Conservation (phyloP, 2,329 filamentous ascomycete species). For the Ceratocystis variospora region DNA sequence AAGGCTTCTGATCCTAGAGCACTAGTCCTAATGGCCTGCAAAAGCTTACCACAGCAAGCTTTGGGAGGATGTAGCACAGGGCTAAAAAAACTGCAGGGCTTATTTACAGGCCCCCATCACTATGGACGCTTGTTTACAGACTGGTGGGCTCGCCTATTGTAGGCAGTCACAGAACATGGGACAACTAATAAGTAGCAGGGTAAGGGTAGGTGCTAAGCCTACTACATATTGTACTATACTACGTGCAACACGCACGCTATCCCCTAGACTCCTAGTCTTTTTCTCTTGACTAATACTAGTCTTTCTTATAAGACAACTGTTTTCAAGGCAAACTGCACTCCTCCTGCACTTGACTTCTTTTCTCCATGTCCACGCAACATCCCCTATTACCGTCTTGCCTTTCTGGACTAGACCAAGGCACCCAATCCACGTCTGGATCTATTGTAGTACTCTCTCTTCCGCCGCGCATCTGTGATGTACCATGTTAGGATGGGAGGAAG, state of each 20-base stretch:
- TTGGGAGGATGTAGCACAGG: conserved; percentile 2
- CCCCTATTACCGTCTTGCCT: no score
- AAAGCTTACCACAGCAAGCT: not conserved
- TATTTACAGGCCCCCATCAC: not conserved
- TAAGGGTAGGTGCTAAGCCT: not conserved
- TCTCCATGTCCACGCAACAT: not conserved
- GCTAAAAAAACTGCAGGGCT: not conserved
- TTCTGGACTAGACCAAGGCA: no score
- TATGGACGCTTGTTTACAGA: not conserved
- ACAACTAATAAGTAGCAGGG: not conserved
- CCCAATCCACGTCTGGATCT: no score
- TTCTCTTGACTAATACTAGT: not conserved
- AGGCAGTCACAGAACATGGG: not conserved
- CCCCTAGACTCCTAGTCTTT: not conserved
- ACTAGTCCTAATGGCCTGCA: not conserved
- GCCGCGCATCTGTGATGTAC: no score
- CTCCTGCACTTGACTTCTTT: not conserved
- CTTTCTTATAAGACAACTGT: no score
- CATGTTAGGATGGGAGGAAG: no score
- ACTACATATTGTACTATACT: not conserved
- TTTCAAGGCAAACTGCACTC: not conserved
- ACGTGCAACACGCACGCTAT: not conserved
- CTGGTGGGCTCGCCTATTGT: not conserved
- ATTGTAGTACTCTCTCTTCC: no score
- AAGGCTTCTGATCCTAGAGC: not conserved